A percentile compares a stretch with the other conserved stretches of the same genome.
Evolutionary conservation across 306 rosid genomes (phyloP).

Genomic region (Calophaca sinica): DNA sequence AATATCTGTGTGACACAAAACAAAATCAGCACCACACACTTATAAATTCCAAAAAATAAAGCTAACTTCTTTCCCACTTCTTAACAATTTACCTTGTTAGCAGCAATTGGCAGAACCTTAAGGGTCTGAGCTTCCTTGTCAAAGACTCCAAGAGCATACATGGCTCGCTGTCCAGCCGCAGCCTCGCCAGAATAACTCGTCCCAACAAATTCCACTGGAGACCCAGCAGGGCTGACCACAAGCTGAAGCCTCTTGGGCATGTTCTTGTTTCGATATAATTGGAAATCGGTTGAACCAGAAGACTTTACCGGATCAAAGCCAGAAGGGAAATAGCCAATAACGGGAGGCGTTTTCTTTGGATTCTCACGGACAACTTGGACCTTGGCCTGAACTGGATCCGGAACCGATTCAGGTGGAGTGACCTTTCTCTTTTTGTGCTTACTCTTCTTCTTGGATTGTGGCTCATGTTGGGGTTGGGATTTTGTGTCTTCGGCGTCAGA

Average conservation of each 20-base stretch:
- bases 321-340: slow-evolving; percentile 82
- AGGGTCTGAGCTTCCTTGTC: slow-evolving; percentile 72
- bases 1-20: slow-evolving; percentile 62
- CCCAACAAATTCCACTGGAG: slow-evolving; percentile 82
- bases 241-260: slow-evolving; percentile 69
- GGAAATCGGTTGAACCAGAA: slow-evolving; percentile 41
- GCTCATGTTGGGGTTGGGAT: slow-evolving; percentile 35
- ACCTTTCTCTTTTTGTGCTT: slow-evolving; percentile 48
- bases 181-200: slow-evolving; percentile 79
- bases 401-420: slow-evolving; percentile 24
- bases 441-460: slow-evolving; percentile 45
- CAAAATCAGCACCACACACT: slow-evolving; percentile 14
- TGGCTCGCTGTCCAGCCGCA: slow-evolving; percentile 61
- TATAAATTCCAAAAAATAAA: neutral
- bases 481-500: slow-evolving; percentile 52
- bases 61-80: neutral
- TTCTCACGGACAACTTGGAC: slow-evolving; percentile 56
- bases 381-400: slow-evolving; percentile 42
- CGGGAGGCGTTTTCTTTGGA: slow-evolving; percentile 62
- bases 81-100: slow-evolving; percentile 64
- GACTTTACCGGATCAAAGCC: slow-evolving; percentile 65
- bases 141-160: slow-evolving; percentile 76
- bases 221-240: slow-evolving; percentile 68
- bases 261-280: slow-evolving; percentile 56
- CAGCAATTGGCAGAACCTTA: slow-evolving; percentile 70